phyloP scores from a whole-genome alignment of 2,329 filamentous ascomycete genomes.

The Stylonectria norvegica region DNA sequence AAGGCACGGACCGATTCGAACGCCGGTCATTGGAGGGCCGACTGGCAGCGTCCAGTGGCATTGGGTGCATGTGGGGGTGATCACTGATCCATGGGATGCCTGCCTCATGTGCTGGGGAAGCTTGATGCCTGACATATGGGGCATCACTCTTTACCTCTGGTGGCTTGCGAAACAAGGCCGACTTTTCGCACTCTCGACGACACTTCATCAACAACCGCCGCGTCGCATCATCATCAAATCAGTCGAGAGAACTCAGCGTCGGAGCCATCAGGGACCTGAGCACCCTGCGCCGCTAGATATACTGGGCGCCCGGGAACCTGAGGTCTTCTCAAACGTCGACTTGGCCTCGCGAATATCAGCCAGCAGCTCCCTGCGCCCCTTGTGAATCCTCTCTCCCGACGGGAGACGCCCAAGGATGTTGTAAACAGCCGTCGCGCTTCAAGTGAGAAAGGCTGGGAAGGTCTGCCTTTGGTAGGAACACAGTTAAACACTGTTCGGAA shows the following conservation, averaged over 20 bases:
- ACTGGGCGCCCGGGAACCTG: slow-evolving; percentile 13
- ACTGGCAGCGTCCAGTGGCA: no score
- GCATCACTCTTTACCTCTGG: slow-evolving; percentile 23
- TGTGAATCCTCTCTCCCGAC: slow-evolving; percentile 23
- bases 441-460: slow-evolving; percentile 22
- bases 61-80: no score
- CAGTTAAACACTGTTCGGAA: slow-evolving; percentile 23
- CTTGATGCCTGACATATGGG: slow-evolving; percentile 34
- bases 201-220: slow-evolving; percentile 28
- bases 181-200: slow-evolving; percentile 31
- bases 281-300: slow-evolving; percentile 20
- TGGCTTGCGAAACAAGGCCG: slow-evolving; percentile 25
- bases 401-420: slow-evolving; percentile 28
- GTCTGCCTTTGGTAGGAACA: slow-evolving; percentile 24
- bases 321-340: slow-evolving; percentile 14
- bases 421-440: slow-evolving; percentile 32
- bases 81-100: slow-evolving; percentile 14
- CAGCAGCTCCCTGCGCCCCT: slow-evolving; percentile 7
- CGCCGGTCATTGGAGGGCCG: slow-evolving; percentile 21
- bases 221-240: slow-evolving; percentile 22
- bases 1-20: slow-evolving; percentile 29
- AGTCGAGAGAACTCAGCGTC: slow-evolving; percentile 21
- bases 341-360: slow-evolving; percentile 11
- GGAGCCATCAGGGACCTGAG: slow-evolving; percentile 19
- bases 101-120: slow-evolving; percentile 9